A percentile compares a stretch with the other conserved stretches of the same genome.
phyloP scores from a whole-genome alignment of 2,329 filamentous ascomycete species.

The Scedosporium dehoogii region DNA sequence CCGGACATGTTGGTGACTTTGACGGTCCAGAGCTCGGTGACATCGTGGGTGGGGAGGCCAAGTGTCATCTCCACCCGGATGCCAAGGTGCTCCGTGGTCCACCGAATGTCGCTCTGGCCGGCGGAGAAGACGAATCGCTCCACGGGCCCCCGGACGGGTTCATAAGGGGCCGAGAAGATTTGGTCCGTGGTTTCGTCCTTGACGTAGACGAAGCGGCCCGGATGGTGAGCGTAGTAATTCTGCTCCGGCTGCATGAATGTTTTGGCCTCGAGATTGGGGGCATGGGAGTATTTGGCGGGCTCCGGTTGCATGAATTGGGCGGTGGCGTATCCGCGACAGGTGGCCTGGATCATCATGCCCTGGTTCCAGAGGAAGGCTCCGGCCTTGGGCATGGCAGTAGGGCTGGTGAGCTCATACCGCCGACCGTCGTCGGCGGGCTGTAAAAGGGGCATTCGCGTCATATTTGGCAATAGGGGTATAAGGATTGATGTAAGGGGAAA shows the following conservation, averaged over 20 bases:
- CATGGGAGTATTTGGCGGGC: slow-evolving; percentile 49
- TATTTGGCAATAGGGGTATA: neutral
- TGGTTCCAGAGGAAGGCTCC: slow-evolving; percentile 50
- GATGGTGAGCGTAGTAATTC: slow-evolving; percentile 48
- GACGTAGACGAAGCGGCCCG: slow-evolving; percentile 48
- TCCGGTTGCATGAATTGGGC: slow-evolving; percentile 53
- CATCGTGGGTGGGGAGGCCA: slow-evolving; percentile 40
- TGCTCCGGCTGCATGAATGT: slow-evolving; percentile 54
- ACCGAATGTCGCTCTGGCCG: slow-evolving; percentile 44
- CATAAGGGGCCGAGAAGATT: slow-evolving; percentile 45
- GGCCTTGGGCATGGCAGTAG: slow-evolving; percentile 46
- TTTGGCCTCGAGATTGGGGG: slow-evolving; percentile 46
- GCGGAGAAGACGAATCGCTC: slow-evolving; percentile 43
- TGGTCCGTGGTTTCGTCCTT: slow-evolving; percentile 42
- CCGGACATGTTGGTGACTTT: slow-evolving; percentile 38
- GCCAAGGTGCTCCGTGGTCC: slow-evolving; percentile 40
- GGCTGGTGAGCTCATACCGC: slow-evolving; percentile 44
- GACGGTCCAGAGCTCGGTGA: slow-evolving; percentile 46
- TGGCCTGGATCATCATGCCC: slow-evolving; percentile 51
- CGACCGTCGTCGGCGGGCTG: slow-evolving; percentile 36
- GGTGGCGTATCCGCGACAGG: slow-evolving; percentile 48
- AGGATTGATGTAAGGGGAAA: neutral
- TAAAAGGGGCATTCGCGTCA: slow-evolving; percentile 16
- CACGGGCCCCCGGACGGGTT: slow-evolving; percentile 37
- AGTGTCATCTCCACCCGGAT: slow-evolving; percentile 42